Evolutionary conservation across 257 asterid species (phyloP), one percentile per base, ranked within the genome.

Genomic region (Haberlea rhodopensis): DNA sequence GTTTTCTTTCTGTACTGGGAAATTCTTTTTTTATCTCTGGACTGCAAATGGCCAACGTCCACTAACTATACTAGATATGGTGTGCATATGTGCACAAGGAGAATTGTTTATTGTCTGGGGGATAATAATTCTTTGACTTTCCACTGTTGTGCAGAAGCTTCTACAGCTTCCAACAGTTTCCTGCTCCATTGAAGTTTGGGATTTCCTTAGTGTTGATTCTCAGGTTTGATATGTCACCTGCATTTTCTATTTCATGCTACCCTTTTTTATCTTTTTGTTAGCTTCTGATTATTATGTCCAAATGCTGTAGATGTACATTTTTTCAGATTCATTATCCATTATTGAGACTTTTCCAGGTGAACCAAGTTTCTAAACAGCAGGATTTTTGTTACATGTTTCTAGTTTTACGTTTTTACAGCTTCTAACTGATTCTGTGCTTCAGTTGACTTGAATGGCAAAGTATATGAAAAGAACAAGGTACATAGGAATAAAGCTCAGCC

Each of bases 151-250:
- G 75, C 91, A 94, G 99, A 86, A 82, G 53, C 95, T 94, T 78
- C 77, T 94, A 81, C 94, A 79, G 86, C 87, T 90, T 69, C 95
- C 97, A 11, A 78, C 85, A 61, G 80, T 90, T 79, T 94, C 97
- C 59, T 71, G 86, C 75, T 87, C 97, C 49, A 87, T 94, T 64
- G 99, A 94, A 82, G 91, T 90, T 66, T 94, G 99, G 99, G 97
- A 94, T 83, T 94, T 94, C 81, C 99, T 94, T 59, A 94, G 95
- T 66, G 94, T 94, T 57, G 97, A 94, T 84, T 94, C 97, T 78
- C 99, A 94, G 99, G 99, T 90, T 73, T 48, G 67, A 68, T 57
- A 55, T 72, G 46, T 62, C 69, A 55, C 56, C 63, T 69, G 48
- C 27, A 53, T 77, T 51, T 66, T 72, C 54, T 62, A 53, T 23